Evolutionary conservation across 305 asterid species (phyloP).

Genomic region (Fraxinus platypoda): DNA sequence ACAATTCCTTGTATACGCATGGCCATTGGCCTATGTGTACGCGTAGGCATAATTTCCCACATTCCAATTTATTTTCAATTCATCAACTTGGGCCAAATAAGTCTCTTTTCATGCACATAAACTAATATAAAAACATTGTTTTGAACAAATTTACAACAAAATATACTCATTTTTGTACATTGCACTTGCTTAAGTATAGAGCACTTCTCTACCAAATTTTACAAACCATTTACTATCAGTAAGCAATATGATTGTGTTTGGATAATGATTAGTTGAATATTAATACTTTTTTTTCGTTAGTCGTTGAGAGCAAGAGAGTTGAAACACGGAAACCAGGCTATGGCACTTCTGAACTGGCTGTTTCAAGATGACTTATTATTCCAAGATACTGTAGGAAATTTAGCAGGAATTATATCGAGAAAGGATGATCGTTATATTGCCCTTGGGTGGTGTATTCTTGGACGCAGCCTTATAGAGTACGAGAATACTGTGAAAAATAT

Average conservation of each 20-base stretch:
- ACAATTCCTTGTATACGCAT: no score
- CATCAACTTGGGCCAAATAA: no score
- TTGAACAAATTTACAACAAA: no score
- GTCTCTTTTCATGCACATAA: no score
- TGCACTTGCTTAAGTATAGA: not conserved
- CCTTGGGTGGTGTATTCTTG: slow-evolving; percentile 86
- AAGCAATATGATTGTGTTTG: not conserved
- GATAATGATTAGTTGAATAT: not conserved
- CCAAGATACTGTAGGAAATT: slow-evolving; percentile 44
- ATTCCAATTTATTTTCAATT: no score
- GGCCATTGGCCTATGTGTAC: no score
- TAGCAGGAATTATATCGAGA: slow-evolving; percentile 50
- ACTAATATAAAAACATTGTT: no score
- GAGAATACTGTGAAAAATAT: slow-evolving; percentile 41
- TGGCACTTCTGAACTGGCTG: slow-evolving; percentile 82
- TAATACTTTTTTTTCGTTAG: slow-evolving; percentile 34
- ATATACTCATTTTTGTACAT: not conserved
- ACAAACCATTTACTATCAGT: not conserved
- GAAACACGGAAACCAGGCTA: slow-evolving; percentile 52
- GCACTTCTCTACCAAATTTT: not conserved
- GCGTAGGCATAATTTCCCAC: no score
- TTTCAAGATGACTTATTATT: slow-evolving; percentile 67
- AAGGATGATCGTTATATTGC: slow-evolving; percentile 72
- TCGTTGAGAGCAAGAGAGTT: slow-evolving; percentile 48
- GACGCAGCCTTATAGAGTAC: slow-evolving; percentile 63